Conservation (phyloP, 140 eudicot genomes). For the Cichorium intybus region DNA sequence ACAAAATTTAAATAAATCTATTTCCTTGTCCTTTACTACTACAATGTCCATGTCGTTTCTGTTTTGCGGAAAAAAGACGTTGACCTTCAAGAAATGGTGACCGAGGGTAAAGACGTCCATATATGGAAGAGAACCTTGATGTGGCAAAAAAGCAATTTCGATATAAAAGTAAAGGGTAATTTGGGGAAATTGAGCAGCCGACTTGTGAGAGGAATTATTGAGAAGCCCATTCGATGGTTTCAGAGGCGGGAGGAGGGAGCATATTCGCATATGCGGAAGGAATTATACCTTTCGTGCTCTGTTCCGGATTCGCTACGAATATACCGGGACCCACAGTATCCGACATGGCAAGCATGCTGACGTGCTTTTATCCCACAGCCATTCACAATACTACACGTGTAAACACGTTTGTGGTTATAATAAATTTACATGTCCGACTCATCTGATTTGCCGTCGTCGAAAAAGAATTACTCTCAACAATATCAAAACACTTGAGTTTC, state of each 20-base stretch:
- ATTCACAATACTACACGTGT: slow-evolving; percentile 12
- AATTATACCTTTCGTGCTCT: slow-evolving; percentile 30
- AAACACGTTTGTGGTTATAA: not conserved
- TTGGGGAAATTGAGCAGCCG: slow-evolving; percentile 4
- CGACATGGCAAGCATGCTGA: slow-evolving; percentile 33
- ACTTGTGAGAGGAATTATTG: slow-evolving; percentile 17
- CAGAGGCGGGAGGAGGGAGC: slow-evolving; percentile 23
- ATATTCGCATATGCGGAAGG: slow-evolving; percentile 36
- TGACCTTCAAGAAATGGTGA: too few species aligned
- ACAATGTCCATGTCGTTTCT: too few species aligned
- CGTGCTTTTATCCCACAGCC: not conserved
- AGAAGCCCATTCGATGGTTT: slow-evolving; percentile 3
- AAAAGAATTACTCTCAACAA: too few species aligned
- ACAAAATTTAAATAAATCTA: too few species aligned
- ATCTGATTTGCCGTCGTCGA: not conserved
- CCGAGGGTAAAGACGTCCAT: slow-evolving; percentile 13
- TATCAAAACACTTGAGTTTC: too few species aligned
- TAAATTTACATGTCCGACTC: not conserved
- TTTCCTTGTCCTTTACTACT: too few species aligned
- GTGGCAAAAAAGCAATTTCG: not conserved
- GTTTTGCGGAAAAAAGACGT: too few species aligned
- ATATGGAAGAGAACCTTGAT: not conserved
- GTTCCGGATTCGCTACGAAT: slow-evolving; percentile 17
- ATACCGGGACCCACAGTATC: slow-evolving; percentile 30
- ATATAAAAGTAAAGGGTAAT: slow-evolving; percentile 12